Conservation (phyloP, 495 filamentous ascomycete species). For the Acidomyces sp. region DNA sequence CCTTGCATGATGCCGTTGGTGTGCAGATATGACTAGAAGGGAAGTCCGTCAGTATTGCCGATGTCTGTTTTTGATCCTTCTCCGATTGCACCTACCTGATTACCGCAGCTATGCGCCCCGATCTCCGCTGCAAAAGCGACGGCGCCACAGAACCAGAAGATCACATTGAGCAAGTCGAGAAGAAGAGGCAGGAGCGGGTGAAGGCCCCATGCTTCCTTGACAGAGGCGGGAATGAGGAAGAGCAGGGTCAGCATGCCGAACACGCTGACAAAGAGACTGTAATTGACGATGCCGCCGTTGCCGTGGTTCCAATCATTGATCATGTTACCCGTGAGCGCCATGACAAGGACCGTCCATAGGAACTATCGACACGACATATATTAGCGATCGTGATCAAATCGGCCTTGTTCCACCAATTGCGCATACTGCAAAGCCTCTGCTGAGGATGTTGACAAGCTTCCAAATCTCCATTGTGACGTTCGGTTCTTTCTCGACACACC, state of each 20-base stretch:
- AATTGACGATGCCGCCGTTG: conserved; percentile 50
- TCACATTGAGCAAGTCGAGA: conserved; percentile 45
- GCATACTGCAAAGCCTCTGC: too few species aligned
- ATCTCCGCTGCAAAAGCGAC: conserved; percentile 53
- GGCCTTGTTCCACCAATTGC: too few species aligned
- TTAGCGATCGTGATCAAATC: too few species aligned
- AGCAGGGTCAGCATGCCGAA: conserved; percentile 53
- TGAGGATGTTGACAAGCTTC: too few species aligned
- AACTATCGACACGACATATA: too few species aligned
- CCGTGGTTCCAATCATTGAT: conserved; percentile 41
- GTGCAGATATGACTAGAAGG: conserved; percentile 38
- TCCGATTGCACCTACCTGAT: conserved; percentile 43
- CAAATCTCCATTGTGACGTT: too few species aligned
- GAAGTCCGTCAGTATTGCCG: conserved; percentile 2
- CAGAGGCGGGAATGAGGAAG: conserved; percentile 45
- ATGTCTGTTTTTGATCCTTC: background rate
- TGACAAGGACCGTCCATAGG: conserved; percentile 51
- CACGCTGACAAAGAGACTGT: conserved; percentile 50
- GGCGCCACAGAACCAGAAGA: conserved; percentile 54
- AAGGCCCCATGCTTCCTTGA: conserved; percentile 36
- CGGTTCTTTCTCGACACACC: too few species aligned
- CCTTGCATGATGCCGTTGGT: conserved; percentile 50
- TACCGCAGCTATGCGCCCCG: conserved; percentile 46
- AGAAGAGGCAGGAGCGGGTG: conserved; percentile 43
- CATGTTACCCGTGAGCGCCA: conserved; percentile 57